Evolutionary conservation across 768 basidiomycete species (phyloP).

Genomic region (Calocybe gangraenosa): DNA sequence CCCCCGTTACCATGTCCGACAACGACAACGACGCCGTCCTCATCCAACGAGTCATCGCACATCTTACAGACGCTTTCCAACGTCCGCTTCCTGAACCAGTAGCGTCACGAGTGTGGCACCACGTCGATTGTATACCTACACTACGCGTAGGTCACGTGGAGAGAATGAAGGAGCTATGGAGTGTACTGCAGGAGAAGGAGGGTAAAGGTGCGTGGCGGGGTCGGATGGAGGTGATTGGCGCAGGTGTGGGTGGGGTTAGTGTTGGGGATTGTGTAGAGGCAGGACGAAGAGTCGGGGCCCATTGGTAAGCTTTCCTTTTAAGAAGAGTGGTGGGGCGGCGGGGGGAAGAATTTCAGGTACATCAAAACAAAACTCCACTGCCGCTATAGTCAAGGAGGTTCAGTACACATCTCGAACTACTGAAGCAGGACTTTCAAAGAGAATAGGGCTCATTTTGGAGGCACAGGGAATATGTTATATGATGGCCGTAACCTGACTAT

Average conservation of each 20-base stretch:
- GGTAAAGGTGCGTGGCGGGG: constrained; percentile 22
- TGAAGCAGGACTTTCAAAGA: no score
- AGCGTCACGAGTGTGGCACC: constrained; percentile 46
- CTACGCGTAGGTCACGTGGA: constrained; percentile 67
- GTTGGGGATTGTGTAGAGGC: constrained; percentile 81
- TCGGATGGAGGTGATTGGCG: constrained; percentile 66
- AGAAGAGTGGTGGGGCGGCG: no score
- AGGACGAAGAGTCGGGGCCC: constrained; percentile 52
- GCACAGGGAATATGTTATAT: no score
- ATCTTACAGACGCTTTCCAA: constrained; percentile 43
- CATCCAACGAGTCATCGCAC: constrained; percentile 24
- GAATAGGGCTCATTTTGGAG: no score
- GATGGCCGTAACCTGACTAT: no score
- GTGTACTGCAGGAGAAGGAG: constrained; percentile 40
- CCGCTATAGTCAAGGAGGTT: no score
- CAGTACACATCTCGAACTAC: no score
- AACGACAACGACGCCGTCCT: constrained; percentile 15
- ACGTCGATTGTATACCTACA: constrained; percentile 75
- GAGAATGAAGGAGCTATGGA: constrained; percentile 58
- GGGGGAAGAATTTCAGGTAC: no score
- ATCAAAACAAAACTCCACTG: no score
- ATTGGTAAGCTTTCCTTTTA: no score
- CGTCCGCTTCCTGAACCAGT: constrained; percentile 51
- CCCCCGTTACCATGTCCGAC: neutral
- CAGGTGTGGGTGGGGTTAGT: constrained; percentile 83